Evolutionary conservation across 768 basidiomycete species (phyloP).

Genomic region (Auricularia sp.): DNA sequence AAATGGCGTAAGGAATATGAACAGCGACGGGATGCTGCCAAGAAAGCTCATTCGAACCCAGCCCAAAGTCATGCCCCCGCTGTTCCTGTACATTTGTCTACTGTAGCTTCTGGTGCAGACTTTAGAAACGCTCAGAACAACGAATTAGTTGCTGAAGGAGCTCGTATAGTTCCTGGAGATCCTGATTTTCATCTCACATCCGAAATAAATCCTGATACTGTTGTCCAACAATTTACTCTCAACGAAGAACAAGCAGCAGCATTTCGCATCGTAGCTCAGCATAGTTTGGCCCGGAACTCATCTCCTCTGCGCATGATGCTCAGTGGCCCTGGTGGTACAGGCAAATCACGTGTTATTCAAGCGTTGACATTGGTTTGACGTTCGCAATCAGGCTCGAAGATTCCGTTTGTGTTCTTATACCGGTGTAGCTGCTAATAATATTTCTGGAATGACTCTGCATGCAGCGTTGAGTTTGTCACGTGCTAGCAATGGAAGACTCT

Average conservation of each 20-base stretch:
- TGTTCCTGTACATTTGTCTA: no score
- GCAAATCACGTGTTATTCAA: background rate
- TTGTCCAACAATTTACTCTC: slow-evolving; percentile 19
- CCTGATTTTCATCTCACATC: background rate
- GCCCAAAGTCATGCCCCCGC: no score
- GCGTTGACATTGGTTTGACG: background rate
- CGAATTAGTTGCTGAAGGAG: background rate
- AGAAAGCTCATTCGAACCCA: no score
- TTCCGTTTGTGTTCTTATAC: background rate
- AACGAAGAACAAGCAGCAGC: slow-evolving; percentile 26
- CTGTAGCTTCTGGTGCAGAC: no score
- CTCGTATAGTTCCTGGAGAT: slow-evolving; percentile 1
- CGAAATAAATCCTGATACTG: slow-evolving; percentile 9
- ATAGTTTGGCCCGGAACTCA: slow-evolving; percentile 10
- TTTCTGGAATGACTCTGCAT: background rate
- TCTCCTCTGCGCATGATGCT: slow-evolving; percentile 12
- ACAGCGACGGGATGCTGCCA: no score
- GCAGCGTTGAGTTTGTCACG: background rate
- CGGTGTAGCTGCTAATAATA: background rate
- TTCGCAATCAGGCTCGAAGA: background rate
- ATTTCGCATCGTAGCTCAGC: slow-evolving; percentile 22
- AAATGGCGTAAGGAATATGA: no score
- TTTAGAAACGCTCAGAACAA: no score
- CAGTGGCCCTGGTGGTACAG: background rate
- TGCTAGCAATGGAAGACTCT: background rate